These are phyloP conservation scores for Zygosaccharomyces pseudobailii DNA, from an alignment of 1,139 yeast species.

Conservation along the genomic window DNA sequence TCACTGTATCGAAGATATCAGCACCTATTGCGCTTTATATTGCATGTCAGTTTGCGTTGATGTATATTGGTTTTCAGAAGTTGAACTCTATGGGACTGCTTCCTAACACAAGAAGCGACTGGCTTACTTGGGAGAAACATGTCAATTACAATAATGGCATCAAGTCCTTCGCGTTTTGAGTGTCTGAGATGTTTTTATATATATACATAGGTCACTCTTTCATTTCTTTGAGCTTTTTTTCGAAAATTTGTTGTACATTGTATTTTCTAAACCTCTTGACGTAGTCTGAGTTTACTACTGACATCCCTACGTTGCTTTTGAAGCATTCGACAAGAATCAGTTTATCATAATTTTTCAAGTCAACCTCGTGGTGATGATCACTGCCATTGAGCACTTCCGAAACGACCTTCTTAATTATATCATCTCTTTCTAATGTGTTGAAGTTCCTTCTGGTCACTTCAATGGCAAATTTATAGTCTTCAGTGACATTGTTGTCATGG, in stretches of 20 bases:
- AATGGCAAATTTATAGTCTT: constrained; percentile 67
- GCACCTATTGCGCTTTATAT: constrained; percentile 48
- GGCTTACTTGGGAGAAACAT: constrained; percentile 81
- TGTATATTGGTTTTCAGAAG: constrained; percentile 81
- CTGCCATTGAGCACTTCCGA: constrained; percentile 54
- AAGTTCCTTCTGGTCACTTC: constrained; percentile 77
- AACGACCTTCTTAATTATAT: constrained; percentile 68
- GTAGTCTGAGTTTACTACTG: constrained; percentile 67
- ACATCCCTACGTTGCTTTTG: constrained; percentile 75
- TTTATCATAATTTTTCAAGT: constrained; percentile 73
- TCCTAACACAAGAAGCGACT: constrained; percentile 82
- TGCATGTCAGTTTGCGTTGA: constrained; percentile 56
- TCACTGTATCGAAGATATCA: constrained; percentile 42
- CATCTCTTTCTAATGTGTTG: constrained; percentile 62
- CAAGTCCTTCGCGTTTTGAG: constrained; percentile 21
- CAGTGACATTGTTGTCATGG: constrained; percentile 47
- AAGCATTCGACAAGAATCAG: constrained; percentile 82
- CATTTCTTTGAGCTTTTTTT: constrained; percentile 36
- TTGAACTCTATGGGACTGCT: constrained; percentile 83
- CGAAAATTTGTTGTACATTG: constrained; percentile 60
- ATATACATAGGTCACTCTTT: constrained; percentile 7
- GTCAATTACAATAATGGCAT: constrained; percentile 26
- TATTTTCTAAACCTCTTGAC: constrained; percentile 42
- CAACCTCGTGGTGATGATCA: constrained; percentile 70
- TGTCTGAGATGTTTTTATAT: neutral